Evolutionary conservation across 163 green algal species (phyloP).

Genomic region (Volvox carteri): DNA sequence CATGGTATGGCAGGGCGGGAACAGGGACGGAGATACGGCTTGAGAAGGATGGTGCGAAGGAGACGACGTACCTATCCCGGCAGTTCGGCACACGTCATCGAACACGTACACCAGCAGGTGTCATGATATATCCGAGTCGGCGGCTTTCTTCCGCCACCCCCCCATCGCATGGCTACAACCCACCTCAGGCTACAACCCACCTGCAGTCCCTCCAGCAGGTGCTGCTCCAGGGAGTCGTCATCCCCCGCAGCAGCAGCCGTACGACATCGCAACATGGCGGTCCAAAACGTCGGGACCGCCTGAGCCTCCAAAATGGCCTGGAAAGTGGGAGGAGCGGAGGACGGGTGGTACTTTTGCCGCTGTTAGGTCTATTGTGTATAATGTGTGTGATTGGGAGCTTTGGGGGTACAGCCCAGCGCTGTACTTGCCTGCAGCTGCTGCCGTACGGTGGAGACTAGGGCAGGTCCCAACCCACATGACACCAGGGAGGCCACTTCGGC

Average conservation of each 20-base stretch:
- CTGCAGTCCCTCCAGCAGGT: conserved; percentile 31
- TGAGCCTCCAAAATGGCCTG: conserved; percentile 4
- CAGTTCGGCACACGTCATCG: too few relatives aligned
- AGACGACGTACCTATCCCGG: too few relatives aligned
- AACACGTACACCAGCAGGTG: too few relatives aligned
- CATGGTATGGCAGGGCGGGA: neutral
- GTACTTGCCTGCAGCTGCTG: conserved; percentile 48
- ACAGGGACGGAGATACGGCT: too few relatives aligned
- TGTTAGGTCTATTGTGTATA: too few relatives aligned
- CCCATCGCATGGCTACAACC: too few relatives aligned
- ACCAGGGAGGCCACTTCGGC: conserved; percentile 29
- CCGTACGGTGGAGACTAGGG: conserved; percentile 33
- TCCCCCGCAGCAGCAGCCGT: conserved; percentile 23
- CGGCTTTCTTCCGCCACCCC: too few relatives aligned
- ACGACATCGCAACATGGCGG: neutral
- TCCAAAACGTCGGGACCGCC: conserved; percentile 37
- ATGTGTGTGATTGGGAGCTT: too few relatives aligned
- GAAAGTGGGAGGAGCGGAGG: too few relatives aligned
- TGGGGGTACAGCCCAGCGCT: too few relatives aligned
- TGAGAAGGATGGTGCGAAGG: neutral
- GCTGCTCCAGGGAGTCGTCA: conserved; percentile 27
- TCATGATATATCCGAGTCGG: too few relatives aligned
- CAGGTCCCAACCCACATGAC: conserved; percentile 33
- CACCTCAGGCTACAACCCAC: neutral
- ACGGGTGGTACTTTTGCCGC: too few relatives aligned